Evolutionary conservation across 1,284 basidiomycete genomes (phyloP).

Genomic region (Cutaneotrichosporon cavernicola): DNA sequence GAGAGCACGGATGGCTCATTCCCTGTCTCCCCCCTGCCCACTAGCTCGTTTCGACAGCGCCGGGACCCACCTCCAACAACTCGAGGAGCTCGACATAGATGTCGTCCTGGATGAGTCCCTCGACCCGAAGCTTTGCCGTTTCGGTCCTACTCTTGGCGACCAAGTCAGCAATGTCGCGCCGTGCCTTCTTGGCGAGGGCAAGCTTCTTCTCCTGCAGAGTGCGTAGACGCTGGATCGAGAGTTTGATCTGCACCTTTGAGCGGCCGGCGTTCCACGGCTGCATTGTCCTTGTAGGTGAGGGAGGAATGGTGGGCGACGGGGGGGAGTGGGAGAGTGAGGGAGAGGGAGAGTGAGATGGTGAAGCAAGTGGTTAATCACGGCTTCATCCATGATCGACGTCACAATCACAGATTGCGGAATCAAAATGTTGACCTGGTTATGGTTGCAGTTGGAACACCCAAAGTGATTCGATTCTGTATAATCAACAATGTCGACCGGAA

Average conservation of each 20-base stretch:
- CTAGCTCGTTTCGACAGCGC: not conserved
- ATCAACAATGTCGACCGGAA: conserved; percentile 20
- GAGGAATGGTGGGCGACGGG: not conserved
- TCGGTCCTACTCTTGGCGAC: conserved; percentile 49
- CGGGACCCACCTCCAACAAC: conserved; percentile 64
- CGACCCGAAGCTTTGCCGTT: conserved; percentile 49
- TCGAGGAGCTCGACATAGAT: conserved; percentile 72
- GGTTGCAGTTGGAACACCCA: too few species aligned
- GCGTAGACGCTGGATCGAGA: conserved; percentile 85
- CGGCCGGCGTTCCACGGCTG: conserved; percentile 45
- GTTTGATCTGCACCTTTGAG: conserved; percentile 51
- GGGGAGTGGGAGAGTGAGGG: too few species aligned
- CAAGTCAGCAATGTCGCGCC: conserved; percentile 54
- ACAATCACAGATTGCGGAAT: conserved; percentile 11
- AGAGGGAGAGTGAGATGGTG: too few species aligned
- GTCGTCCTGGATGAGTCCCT: conserved; percentile 53
- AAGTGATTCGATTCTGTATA: not conserved
- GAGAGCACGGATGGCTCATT: too few species aligned
- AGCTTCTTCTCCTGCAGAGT: conserved; percentile 91
- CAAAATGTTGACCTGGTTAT: conserved; percentile 16
- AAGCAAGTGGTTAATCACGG: too few species aligned
- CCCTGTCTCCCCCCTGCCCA: not conserved
- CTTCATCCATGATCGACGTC: not conserved
- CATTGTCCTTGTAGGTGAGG: conserved; percentile 26
- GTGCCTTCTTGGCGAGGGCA: conserved; percentile 73